Conservation (phyloP, 352 stramenopile genomes). For the Peronospora farinosa region DNA sequence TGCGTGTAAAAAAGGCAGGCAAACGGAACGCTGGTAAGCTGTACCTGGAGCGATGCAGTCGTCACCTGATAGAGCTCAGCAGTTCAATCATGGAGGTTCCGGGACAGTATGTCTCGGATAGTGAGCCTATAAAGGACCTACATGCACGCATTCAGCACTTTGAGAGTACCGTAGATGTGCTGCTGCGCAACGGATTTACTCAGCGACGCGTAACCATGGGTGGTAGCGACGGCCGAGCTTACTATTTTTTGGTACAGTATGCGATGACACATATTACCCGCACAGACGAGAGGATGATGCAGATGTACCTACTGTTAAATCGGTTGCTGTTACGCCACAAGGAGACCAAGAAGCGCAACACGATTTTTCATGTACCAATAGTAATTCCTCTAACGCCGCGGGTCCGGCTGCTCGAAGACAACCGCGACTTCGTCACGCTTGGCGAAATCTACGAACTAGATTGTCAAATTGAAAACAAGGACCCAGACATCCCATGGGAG, state of each 20-base stretch:
- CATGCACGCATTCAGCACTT: constrained; percentile 89
- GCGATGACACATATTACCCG: constrained; percentile 90
- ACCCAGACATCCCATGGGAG: constrained; percentile 76
- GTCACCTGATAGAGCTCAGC: constrained; percentile 84
- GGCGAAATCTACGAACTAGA: constrained; percentile 83
- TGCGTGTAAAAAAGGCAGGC: constrained; percentile 70
- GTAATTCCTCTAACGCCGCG: constrained; percentile 90
- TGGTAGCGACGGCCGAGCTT: constrained; percentile 81
- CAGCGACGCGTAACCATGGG: constrained; percentile 88
- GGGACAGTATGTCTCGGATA: constrained; percentile 88
- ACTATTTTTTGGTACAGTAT: constrained; percentile 91
- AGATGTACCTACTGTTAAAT: constrained; percentile 90
- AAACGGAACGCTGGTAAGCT: constrained; percentile 64
- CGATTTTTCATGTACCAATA: constrained; percentile 87
- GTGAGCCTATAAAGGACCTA: constrained; percentile 88
- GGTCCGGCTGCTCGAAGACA: constrained; percentile 83
- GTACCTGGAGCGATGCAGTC: constrained; percentile 84
- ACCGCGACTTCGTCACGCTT: constrained; percentile 77
- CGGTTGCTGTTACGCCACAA: constrained; percentile 80
- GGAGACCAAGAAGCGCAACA: constrained; percentile 82
- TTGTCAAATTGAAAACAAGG: constrained; percentile 58
- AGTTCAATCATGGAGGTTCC: constrained; percentile 87
- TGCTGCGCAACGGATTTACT: constrained; percentile 85
- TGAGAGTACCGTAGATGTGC: constrained; percentile 77
- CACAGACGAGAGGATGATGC: constrained; percentile 91